Evolutionary conservation across 2,329 filamentous ascomycete species (phyloP), one percentile per base, ranked within the genome.

Genomic region (Byssothecium circinans): DNA sequence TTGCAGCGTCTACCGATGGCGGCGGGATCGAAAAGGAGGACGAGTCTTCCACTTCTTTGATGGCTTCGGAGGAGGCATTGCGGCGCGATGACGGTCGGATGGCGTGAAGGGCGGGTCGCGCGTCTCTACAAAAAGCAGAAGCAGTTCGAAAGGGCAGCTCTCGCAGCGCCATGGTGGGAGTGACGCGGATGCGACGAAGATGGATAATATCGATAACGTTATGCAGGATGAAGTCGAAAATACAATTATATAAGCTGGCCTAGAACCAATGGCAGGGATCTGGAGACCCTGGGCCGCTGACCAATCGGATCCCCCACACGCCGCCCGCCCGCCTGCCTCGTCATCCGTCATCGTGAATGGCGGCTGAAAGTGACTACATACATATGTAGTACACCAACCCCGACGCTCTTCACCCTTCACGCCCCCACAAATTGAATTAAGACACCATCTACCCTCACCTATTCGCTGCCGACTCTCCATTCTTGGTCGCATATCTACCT

Each of bases 31-130:
- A 64, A 42, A 79, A 65, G 34, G 78, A 80, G 43, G 75, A 77
- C 12, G 68, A 65, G 15, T 72, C 60, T 57, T 82, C 78, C 19
- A 81, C 67, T 7, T 80, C 76, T 8, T 70, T 54, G 29, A 71
- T 54, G 48, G 75, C 67, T 40, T 74, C 64, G 43, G 73, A 14
- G 43, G 77, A 78, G 65, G 70, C 74, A 74, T 77, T 71, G 72
- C 78, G 78, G 57, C 69, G 65, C 47, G 56, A 67, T 39, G 53
- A 45, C 17, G 65, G 61, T 18, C 41, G 54, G 36, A 52, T 25
- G 11, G 58, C 51, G 39, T 47, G 43, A n/a, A 65, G 15, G 19
- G 50, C 52, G 8, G 65, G 65, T 20, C 66, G 50, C 22, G 53
- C 50, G 33, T 64, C 54, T 48, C 56, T 57, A 49, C 52, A 58